Percentiles rank a stretch among this genome's conserved stretches.
Conservation (phyloP, 805 yeast genomes). For the Vanderwaltozyma polyspora region DNA sequence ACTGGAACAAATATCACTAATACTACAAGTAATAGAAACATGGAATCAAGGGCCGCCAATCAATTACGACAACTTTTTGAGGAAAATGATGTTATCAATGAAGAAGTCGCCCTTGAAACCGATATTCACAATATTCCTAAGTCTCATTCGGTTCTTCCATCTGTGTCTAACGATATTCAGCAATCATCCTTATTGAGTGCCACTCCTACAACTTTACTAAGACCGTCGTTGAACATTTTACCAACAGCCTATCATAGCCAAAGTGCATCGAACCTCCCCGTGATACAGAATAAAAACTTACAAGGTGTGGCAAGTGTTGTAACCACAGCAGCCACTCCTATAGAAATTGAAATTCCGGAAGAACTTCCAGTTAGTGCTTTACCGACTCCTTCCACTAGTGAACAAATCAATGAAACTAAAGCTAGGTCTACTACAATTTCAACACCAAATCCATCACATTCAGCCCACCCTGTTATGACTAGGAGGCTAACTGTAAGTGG, state of each 20-base stretch:
- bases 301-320: slow-evolving; percentile 18
- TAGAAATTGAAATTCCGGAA: slow-evolving; percentile 57
- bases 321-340: slow-evolving; percentile 43
- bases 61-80: slow-evolving; percentile 64
- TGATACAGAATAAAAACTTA: slow-evolving; percentile 14
- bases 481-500: slow-evolving; percentile 25
- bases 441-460: slow-evolving; percentile 4
- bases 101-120: slow-evolving; percentile 11
- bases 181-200: background rate
- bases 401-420: slow-evolving; percentile 26
- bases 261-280: slow-evolving; percentile 22
- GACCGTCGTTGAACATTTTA: slow-evolving; percentile 1
- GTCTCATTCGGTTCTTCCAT: background rate
- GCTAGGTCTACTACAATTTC: slow-evolving; percentile 28
- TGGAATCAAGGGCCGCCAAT: slow-evolving; percentile 42
- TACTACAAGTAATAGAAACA: slow-evolving; percentile 1
- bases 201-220: background rate
- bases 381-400: slow-evolving; percentile 14
- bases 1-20: slow-evolving; percentile 17
- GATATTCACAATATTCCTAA: slow-evolving; percentile 6
- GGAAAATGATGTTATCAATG: slow-evolving; percentile 29
- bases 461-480: slow-evolving; percentile 11
- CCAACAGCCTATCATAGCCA: slow-evolving; percentile 13
- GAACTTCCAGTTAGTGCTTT: slow-evolving; percentile 23
- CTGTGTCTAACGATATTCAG: background rate